These are phyloP conservation scores for Fusarium mangiferae DNA, from an alignment of 2,329 filamentous ascomycete genomes.

Conservation along the genomic window DNA sequence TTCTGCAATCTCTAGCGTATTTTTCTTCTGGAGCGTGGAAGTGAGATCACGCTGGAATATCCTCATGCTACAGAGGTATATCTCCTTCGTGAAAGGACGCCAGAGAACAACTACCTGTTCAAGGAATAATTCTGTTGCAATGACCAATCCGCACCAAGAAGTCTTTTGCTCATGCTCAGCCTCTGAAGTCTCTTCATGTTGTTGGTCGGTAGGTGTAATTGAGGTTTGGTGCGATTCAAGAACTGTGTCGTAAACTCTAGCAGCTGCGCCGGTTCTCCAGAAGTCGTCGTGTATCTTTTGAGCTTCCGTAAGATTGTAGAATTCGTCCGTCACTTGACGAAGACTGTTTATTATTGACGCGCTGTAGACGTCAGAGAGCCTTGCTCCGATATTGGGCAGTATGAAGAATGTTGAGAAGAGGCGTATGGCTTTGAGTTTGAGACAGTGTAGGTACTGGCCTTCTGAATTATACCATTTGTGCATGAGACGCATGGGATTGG, in stretches of 20 bases:
- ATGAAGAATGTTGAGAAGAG: conserved; percentile 18
- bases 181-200: not conserved
- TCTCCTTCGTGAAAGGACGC: not conserved
- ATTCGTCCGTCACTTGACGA: not conserved
- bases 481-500: not conserved
- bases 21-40: not conserved
- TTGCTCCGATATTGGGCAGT: not conserved
- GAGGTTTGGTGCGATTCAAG: conserved; percentile 1
- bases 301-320: not conserved
- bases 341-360: not conserved
- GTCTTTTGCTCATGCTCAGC: not conserved
- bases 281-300: not conserved
- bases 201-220: not conserved
- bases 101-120: not conserved
- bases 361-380: not conserved
- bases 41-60: conserved; percentile 1
- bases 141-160: conserved; percentile 3
- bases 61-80: conserved; percentile 6
- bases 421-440: conserved; percentile 15
- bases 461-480: conserved; percentile 1
- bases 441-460: not conserved
- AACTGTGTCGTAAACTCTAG: not conserved
- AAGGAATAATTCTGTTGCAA: not conserved
- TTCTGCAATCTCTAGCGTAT: not conserved
- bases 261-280: not conserved